Conservation (phyloP, 2,329 filamentous ascomycete genomes). For the Colletotrichum sansevieriae region DNA sequence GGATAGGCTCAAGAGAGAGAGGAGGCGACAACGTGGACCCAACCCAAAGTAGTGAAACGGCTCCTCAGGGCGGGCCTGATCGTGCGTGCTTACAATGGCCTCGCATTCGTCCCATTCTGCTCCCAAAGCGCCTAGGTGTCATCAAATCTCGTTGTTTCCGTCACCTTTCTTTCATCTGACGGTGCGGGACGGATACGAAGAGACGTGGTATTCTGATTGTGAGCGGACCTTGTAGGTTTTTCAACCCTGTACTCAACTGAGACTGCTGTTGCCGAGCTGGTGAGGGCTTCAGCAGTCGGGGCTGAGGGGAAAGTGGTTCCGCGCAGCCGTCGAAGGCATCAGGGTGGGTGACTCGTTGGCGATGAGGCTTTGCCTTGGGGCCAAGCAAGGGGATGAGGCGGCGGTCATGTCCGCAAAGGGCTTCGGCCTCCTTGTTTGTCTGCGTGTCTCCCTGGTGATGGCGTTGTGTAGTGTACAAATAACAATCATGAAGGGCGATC, state of each 20-base stretch:
- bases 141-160: slow-evolving; percentile 24
- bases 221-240: slow-evolving; percentile 1
- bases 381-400: slow-evolving; percentile 1
- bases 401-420: slow-evolving; percentile 22
- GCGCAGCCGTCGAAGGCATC: background rate
- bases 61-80: slow-evolving; percentile 20
- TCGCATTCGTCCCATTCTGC: slow-evolving; percentile 17
- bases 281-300: slow-evolving; percentile 14
- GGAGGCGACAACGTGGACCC: slow-evolving; percentile 23
- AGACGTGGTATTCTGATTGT: background rate
- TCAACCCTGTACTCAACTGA: slow-evolving; percentile 19
- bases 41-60: slow-evolving; percentile 38
- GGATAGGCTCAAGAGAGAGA: slow-evolving; percentile 20
- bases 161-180: slow-evolving; percentile 36
- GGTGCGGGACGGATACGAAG: slow-evolving; percentile 25
- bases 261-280: background rate
- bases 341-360: slow-evolving; percentile 33
- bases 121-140: slow-evolving; percentile 30
- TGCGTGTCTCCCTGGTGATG: slow-evolving; percentile 23
- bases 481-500: background rate
- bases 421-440: slow-evolving; percentile 1
- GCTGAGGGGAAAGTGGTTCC: background rate
- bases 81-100: slow-evolving; percentile 9
- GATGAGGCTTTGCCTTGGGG: slow-evolving; percentile 15
- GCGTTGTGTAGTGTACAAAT: background rate